Evolutionary conservation across 2,329 filamentous ascomycete genomes (phyloP), one percentile per base, ranked within the genome.

Genomic region (Aspergillus puulaauensis): DNA sequence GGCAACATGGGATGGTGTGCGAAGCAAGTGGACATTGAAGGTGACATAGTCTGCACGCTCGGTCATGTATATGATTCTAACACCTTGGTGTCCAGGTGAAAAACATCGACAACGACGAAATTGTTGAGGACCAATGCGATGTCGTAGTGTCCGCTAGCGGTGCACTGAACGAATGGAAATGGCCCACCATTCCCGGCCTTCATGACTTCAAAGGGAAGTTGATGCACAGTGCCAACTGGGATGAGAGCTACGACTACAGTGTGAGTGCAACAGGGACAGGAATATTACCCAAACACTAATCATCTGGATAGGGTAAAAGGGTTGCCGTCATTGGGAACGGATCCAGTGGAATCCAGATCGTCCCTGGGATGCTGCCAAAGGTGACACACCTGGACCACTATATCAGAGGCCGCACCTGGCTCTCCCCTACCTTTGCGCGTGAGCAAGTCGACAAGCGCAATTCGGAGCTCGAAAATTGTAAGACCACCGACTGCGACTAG

Each of bases 111-210:
- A 65, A 23, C 27, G 65, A 58, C 11, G 59, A 62, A 1, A 53
- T 52, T 7, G 65, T 66, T 14, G 54, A 54, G 31, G 71, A 75
- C 43, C 56, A 63, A 45, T 72, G 69, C 40, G 66, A 77, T 59
- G 51, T 77, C 19, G 52, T 77, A 9, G 67, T 77, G 17, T 74
- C 73, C 37, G 73, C 71, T 3, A 73, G 69, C 3, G 80, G 80
- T 33, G 66, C 72, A 14, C 58, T 78, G 19, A 76, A 77, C 52
- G 68, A 72, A 24, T 79, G 71, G 74, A 75, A 75, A 54, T 81
- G 75, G 75, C 79, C 79, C 8, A 69, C 75, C 23, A 77, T 83
- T 15, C 67, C 70, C 2, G 81, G 81, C 3, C 70, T 79, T 8
- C 71, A 79, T 21, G 67, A 70, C 3, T 84, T 82, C 63, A 70